These are phyloP conservation scores for Paraconiothyrium sp. DNA, from an alignment of 2,329 filamentous ascomycete species.

Conservation along the genomic window DNA sequence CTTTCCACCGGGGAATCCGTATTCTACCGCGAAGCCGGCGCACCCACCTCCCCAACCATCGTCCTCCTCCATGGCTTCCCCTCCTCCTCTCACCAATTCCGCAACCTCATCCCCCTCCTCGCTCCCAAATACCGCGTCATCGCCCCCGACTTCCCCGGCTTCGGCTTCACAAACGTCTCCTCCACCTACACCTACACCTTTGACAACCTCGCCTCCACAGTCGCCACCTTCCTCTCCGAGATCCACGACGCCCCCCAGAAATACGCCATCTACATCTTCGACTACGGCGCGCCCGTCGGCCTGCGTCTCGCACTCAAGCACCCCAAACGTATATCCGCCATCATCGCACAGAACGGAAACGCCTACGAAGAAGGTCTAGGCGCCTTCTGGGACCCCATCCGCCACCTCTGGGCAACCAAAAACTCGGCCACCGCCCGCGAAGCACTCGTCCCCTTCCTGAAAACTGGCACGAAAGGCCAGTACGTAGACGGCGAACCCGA, in stretches of 20 bases:
- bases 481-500: conserved; percentile 55
- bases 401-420: conserved; percentile 56
- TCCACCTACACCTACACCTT: conserved; percentile 64
- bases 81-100: conserved; percentile 57
- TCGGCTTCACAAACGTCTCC: conserved; percentile 63
- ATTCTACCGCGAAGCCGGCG: conserved; percentile 53
- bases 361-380: conserved; percentile 66
- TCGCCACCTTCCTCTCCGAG: conserved; percentile 60
- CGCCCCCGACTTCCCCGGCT: conserved; percentile 69
- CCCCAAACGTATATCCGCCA: conserved; percentile 60
- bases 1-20: conserved; percentile 39
- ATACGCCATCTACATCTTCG: conserved; percentile 69
- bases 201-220: conserved; percentile 58
- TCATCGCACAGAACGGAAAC: conserved; percentile 70
- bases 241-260: conserved; percentile 54
- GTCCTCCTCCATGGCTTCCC: conserved; percentile 60
- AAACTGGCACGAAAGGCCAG: conserved; percentile 50
- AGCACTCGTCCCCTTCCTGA: conserved; percentile 27
- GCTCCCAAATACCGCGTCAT: conserved; percentile 56
- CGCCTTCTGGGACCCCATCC: conserved; percentile 61
- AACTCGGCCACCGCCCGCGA: conserved; percentile 24
- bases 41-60: conserved; percentile 47
- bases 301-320: conserved; percentile 63
- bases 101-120: conserved; percentile 58
- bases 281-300: conserved; percentile 68